Percentiles rank a stretch among this genome's conserved stretches.
Evolutionary conservation across 2,329 filamentous ascomycete genomes (phyloP).

Genomic region (Fusarium buharicum): DNA sequence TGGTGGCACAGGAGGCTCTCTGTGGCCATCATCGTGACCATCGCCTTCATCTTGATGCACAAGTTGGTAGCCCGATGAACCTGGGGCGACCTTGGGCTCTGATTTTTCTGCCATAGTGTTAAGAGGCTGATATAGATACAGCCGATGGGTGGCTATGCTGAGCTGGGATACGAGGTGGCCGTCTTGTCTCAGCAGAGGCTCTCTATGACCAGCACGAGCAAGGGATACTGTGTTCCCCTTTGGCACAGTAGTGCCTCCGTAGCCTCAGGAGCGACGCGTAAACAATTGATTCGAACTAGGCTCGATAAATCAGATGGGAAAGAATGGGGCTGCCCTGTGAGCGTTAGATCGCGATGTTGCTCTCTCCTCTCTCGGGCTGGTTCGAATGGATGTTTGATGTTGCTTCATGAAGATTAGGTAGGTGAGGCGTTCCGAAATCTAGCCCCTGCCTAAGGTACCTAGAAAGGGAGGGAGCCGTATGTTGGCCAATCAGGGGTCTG

Average conservation of each 20-base stretch:
- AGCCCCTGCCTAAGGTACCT: conserved; percentile 13
- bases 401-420: conserved; percentile 29
- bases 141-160: neutral
- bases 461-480: neutral
- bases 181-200: conserved; percentile 15
- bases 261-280: conserved; percentile 8
- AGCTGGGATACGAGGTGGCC: neutral
- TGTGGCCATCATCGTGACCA: conserved; percentile 29
- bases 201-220: conserved; percentile 15
- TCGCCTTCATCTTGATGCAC: conserved; percentile 50
- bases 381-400: conserved; percentile 17
- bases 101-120: conserved; percentile 36
- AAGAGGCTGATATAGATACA: neutral
- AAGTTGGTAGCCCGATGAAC: conserved; percentile 47
- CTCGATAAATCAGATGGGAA: neutral
- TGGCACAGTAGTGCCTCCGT: neutral
- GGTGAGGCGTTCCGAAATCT: conserved; percentile 10
- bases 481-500: conserved; percentile 14
- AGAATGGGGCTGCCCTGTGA: conserved; percentile 6
- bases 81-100: conserved; percentile 27
- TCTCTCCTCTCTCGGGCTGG: no score
- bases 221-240: conserved; percentile 22
- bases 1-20: conserved; percentile 25
- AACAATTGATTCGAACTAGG: conserved; percentile 15
- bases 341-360: conserved; percentile 7